Evolutionary conservation across 805 yeast species (phyloP).

Genomic region (Hanseniaspora taiwanica): DNA sequence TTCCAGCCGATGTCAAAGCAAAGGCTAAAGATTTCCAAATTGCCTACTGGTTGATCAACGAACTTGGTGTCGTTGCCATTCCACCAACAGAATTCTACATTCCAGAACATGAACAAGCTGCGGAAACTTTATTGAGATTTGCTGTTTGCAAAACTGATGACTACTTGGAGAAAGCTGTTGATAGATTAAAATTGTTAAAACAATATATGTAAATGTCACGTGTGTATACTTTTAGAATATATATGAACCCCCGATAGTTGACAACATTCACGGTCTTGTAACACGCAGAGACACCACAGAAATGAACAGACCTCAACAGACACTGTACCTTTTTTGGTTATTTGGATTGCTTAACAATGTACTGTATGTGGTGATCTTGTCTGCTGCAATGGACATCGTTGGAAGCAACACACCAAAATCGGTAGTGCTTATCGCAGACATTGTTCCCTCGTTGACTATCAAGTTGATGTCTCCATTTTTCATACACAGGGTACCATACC

Average conservation of each 20-base stretch:
- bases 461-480: constrained; percentile 71
- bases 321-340: neutral
- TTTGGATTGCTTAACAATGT: constrained; percentile 74
- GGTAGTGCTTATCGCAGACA: constrained; percentile 71
- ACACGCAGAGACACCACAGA: neutral
- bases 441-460: constrained; percentile 63
- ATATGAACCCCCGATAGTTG: no score
- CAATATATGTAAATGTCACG: constrained; percentile 33
- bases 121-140: constrained; percentile 78
- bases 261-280: no score
- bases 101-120: constrained; percentile 54
- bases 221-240: no score
- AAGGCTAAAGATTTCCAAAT: constrained; percentile 78
- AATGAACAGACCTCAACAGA: neutral
- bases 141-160: constrained; percentile 93
- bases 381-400: constrained; percentile 87
- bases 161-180: constrained; percentile 69
- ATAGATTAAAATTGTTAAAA: constrained; percentile 56
- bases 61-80: constrained; percentile 87
- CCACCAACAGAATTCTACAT: constrained; percentile 62
- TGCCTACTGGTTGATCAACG: constrained; percentile 87
- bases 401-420: constrained; percentile 80
- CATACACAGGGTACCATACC: constrained; percentile 52
- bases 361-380: constrained; percentile 76
- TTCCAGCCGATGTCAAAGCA: constrained; percentile 52